Percentiles rank a stretch among this genome's conserved stretches.
Conservation (phyloP, 371 early-diverging fungal genomes). For the Lichtheimia ramosa region DNA sequence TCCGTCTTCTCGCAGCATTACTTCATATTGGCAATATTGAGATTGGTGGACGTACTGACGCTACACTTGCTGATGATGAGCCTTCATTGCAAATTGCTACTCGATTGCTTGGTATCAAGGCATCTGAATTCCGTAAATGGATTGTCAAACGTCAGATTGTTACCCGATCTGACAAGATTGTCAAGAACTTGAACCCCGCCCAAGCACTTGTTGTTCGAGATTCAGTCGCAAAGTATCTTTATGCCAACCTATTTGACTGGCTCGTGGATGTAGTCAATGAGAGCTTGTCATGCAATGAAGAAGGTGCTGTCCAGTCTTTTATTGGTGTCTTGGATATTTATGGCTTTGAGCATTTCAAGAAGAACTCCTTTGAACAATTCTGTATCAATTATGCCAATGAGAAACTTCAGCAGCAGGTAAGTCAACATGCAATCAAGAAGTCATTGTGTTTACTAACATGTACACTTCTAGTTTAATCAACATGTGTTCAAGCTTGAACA, state of each 20-base stretch:
- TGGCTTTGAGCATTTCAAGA: constrained; percentile 96
- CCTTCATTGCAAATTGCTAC: constrained; percentile 67
- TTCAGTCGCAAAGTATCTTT: constrained; percentile 93
- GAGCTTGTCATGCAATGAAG: constrained; percentile 70
- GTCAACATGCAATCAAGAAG: neutral
- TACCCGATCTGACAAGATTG: constrained; percentile 85
- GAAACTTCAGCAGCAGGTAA: constrained; percentile 92
- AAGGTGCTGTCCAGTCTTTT: constrained; percentile 56
- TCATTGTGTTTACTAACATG: neutral
- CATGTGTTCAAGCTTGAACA: constrained; percentile 88
- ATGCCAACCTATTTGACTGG: constrained; percentile 93
- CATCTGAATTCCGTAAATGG: constrained; percentile 84
- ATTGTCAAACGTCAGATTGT: constrained; percentile 86
- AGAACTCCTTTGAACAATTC: constrained; percentile 99
- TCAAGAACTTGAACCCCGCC: constrained; percentile 67
- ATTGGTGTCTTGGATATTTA: constrained; percentile 98
- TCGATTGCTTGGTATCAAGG: constrained; percentile 74
- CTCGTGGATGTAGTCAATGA: constrained; percentile 83
- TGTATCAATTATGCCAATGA: constrained; percentile 99
- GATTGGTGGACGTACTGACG: constrained; percentile 72
- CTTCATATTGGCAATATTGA: constrained; percentile 93
- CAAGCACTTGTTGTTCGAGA: constrained; percentile 87
- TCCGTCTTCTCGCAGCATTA: constrained; percentile 85
- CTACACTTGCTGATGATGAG: constrained; percentile 70
- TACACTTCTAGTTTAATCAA: constrained; percentile 64